Base-by-base conservation (phyloP, 2,329 filamentous ascomycete species). In the Grosmannia clavigera region DNA sequence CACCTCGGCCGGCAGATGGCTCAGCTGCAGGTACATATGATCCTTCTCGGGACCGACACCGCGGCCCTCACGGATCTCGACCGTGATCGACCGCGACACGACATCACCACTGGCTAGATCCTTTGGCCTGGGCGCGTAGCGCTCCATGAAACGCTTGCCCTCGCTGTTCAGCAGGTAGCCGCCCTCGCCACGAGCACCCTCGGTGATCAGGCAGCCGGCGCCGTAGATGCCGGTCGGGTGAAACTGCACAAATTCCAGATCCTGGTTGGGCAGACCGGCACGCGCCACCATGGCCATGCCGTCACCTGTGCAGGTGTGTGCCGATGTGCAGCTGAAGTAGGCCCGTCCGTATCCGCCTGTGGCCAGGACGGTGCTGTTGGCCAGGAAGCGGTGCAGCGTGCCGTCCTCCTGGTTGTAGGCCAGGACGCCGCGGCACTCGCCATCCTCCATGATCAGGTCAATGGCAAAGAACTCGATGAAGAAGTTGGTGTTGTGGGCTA, bases 181-280 rank as follows among this genome's bases (percentile, higher is more conserved):
- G 81, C 92, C 92, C 81, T 97, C 94, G 79, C 94, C 94, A 81
- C 94, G 90, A 68, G 92, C 90, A 69, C 92, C 92, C 78, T 99
- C 92, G 14, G 94, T 97, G 72, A 99, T 99, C 81, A 99, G 79
- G 77, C 92, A 95, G 66, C 92, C 92, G 70, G 92, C 94, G 70
- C 94, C 94, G 75, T 99, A 99, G 77, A 99, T 97, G 84, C 92
- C 92, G 66, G 92, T 96, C 60, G 92, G 92, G 76, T 99, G 92
- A 84, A 99, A 99, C 78, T 99, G 92, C 64, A 99, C 94, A 76
- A 99, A 99, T 75, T 99, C 94, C 65, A 97, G 83, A 86, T 99
- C 94, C 80, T 99, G 94, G 82, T 96, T 96, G 69, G 94, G 92
- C 50, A 99, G 87, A 74, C 94, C 94, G 64, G 94, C 94, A 78